A percentile compares a stretch with the other conserved stretches of the same genome.
Conservation (phyloP, 2,329 filamentous ascomycete genomes). For the Aureobasidium melanogenum region DNA sequence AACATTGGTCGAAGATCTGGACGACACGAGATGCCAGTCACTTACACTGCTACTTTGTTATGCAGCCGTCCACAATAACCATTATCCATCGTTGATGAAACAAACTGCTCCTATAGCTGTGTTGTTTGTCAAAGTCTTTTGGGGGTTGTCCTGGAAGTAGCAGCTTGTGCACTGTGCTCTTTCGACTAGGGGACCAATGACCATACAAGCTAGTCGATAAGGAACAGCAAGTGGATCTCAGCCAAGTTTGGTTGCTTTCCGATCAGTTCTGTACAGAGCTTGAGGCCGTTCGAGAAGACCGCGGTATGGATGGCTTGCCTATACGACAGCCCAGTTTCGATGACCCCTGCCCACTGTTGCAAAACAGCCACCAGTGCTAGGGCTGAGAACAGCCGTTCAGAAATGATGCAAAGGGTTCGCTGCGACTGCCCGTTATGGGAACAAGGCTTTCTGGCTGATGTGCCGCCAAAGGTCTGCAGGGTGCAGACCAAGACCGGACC, state of each 20-base stretch:
- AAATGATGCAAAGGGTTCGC: neutral
- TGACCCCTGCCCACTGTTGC: neutral
- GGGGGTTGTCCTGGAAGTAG: neutral
- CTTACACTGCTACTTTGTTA: slow-evolving; percentile 12
- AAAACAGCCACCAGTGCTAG: neutral
- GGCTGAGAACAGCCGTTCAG: neutral
- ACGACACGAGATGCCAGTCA: neutral
- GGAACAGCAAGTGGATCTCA: neutral
- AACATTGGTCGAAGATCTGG: neutral
- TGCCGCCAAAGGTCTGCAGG: neutral
- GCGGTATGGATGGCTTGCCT: neutral
- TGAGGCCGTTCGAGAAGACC: neutral
- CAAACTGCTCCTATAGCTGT: neutral
- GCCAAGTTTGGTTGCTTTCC: neutral
- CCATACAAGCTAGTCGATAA: neutral
- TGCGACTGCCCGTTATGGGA: neutral
- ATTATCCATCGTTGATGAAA: neutral
- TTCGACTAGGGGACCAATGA: neutral
- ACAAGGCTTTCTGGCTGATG: neutral
- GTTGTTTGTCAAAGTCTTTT: neutral
- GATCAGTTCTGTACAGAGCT: neutral
- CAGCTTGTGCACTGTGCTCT: neutral
- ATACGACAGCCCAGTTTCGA: neutral
- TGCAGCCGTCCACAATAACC: slow-evolving; percentile 1
- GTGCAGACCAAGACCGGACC: neutral